Percentiles rank a stretch among this genome's conserved stretches.
These are phyloP conservation scores for Escovopsis sp. DNA, from an alignment of 2,329 filamentous ascomycete species.

Conservation along the genomic window DNA sequence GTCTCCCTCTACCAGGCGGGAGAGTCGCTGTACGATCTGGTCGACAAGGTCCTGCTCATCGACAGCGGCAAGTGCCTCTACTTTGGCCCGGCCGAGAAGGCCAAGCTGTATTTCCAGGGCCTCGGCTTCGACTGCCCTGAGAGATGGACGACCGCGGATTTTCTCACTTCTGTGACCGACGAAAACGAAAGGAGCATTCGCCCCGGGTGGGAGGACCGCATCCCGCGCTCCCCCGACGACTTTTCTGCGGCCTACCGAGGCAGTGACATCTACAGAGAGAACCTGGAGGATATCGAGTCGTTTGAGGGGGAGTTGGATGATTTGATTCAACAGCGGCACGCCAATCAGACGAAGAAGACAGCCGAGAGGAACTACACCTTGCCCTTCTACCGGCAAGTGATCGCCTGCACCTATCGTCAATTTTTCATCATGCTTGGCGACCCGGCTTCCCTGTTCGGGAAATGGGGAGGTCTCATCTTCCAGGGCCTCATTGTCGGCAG, in stretches of 20 bases:
- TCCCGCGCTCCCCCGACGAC: constrained; percentile 55
- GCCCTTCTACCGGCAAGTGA: constrained; percentile 57
- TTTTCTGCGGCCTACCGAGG: constrained; percentile 50
- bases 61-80: constrained; percentile 58
- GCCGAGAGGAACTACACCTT: constrained; percentile 62
- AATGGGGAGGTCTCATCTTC: constrained; percentile 63
- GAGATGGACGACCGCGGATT: constrained; percentile 59
- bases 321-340: constrained; percentile 24
- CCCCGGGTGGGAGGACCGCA: constrained; percentile 46
- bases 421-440: constrained; percentile 70
- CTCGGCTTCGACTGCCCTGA: constrained; percentile 60
- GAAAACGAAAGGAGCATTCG: constrained; percentile 55
- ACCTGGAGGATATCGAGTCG: constrained; percentile 46
- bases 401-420: constrained; percentile 56
- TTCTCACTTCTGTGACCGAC: constrained; percentile 66
- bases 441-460: constrained; percentile 60
- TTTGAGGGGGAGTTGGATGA: constrained; percentile 48
- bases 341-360: constrained; percentile 53
- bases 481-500: constrained; percentile 65
- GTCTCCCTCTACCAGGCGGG: constrained; percentile 61
- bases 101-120: constrained; percentile 54
- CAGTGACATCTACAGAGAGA: constrained; percentile 44
- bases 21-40: constrained; percentile 49
- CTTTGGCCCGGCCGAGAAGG: constrained; percentile 48
- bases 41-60: constrained; percentile 66